Evolutionary conservation across 495 filamentous ascomycete species (phyloP).

Genomic region (Penicillium crystallinum): DNA sequence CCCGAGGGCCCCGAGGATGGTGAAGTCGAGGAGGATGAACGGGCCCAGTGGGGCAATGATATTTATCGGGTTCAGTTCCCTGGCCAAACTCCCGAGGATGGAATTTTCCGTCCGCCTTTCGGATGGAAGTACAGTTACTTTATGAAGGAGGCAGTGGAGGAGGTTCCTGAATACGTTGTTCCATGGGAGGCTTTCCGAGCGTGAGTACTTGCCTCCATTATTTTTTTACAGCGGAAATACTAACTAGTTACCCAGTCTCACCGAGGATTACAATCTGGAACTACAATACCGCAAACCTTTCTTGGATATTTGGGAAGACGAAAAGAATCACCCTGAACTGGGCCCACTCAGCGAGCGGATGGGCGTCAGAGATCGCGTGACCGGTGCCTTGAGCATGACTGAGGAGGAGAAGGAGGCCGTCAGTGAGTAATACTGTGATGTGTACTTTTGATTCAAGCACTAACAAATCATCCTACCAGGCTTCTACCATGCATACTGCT

Average conservation of each 20-base stretch:
- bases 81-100: conserved; percentile 63
- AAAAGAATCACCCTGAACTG: conserved; percentile 74
- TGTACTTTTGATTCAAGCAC: background rate
- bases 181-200: conserved; percentile 96
- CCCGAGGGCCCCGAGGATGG: conserved; percentile 39
- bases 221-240: background rate
- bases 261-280: conserved; percentile 95
- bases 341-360: conserved; percentile 86
- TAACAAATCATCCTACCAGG: conserved; percentile 26
- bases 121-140: conserved; percentile 98
- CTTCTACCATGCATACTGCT: conserved; percentile 91
- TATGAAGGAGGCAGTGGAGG: conserved; percentile 90
- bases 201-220: conserved; percentile 25
- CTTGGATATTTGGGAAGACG: conserved; percentile 81
- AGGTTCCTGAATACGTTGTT: conserved; percentile 95
- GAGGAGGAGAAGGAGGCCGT: conserved; percentile 86
- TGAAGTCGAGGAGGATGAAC: conserved; percentile 46
- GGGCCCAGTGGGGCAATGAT: conserved; percentile 81
- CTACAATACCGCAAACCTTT: conserved; percentile 88
- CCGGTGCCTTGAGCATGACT: conserved; percentile 62
- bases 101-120: conserved; percentile 87
- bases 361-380: conserved; percentile 72
- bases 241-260: conserved; percentile 47
- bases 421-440: conserved; percentile 37
- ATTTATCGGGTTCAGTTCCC: conserved; percentile 89